Conservation (phyloP, 768 basidiomycete species). For the Candolleomyces efflorescens region DNA sequence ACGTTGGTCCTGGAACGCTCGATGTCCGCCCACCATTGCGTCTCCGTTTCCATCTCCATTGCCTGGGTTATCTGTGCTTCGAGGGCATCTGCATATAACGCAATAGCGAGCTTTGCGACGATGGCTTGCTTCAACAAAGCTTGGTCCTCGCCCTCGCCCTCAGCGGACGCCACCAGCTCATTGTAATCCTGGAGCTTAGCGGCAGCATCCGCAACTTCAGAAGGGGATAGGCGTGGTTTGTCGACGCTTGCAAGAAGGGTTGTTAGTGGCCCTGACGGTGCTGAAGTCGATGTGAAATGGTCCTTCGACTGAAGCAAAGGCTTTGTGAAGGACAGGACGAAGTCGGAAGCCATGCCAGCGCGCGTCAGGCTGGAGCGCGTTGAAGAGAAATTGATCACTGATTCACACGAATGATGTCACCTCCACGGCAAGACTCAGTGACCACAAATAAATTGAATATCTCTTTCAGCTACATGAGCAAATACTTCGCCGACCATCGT, state of each 20-base stretch:
- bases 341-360: slow-evolving; percentile 1
- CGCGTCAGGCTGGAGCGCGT: background rate
- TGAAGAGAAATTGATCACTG: background rate
- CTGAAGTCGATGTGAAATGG: background rate
- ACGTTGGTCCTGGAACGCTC: slow-evolving; percentile 56
- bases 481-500: no score
- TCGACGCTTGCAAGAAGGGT: background rate
- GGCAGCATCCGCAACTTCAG: background rate
- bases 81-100: slow-evolving; percentile 62
- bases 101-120: slow-evolving; percentile 45
- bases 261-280: background rate
- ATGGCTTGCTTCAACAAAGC: slow-evolving; percentile 36
- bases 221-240: background rate
- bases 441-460: no score
- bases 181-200: background rate
- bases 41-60: slow-evolving; percentile 64
- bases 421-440: no score
- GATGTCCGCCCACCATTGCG: slow-evolving; percentile 81
- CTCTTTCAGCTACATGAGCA: no score
- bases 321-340: background rate
- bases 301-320: background rate
- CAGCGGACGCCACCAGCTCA: background rate
- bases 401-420: no score
- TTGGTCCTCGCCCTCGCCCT: background rate
- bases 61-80: slow-evolving; percentile 66